A percentile compares a stretch with the other conserved stretches of the same genome.
phyloP scores from a whole-genome alignment of 305 asterid species.

The Solanum chacoense region DNA sequence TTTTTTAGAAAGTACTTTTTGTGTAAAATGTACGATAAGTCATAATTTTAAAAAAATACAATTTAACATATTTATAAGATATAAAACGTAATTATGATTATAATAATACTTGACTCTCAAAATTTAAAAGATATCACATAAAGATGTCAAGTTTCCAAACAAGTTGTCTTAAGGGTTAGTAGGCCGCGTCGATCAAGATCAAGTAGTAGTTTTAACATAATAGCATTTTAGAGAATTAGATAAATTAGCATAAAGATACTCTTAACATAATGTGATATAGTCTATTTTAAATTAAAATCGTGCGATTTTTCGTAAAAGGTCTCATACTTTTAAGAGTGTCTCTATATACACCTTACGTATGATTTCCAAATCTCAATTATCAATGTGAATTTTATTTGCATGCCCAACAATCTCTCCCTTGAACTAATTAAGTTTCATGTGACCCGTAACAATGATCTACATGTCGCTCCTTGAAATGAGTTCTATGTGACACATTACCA shows the following conservation, averaged over 20 bases:
- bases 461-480: neutral
- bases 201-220: neutral
- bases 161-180: neutral
- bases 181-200: neutral
- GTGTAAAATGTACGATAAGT: neutral
- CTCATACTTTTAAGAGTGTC: neutral
- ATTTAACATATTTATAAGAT: neutral
- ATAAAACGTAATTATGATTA: no score
- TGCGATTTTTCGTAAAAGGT: neutral
- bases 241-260: neutral
- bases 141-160: neutral
- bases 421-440: neutral
- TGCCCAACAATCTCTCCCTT: neutral
- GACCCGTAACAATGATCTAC: neutral
- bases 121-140: neutral
- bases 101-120: neutral
- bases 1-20: neutral
- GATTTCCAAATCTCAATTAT: neutral
- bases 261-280: neutral
- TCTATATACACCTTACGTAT: neutral
- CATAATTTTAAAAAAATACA: no score
- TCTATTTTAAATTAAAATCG: neutral
- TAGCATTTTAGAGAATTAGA: neutral
- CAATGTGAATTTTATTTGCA: neutral
- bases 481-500: neutral